phyloP scores from a whole-genome alignment of 2,329 filamentous ascomycete species.

The Xylariaceae sp. region DNA sequence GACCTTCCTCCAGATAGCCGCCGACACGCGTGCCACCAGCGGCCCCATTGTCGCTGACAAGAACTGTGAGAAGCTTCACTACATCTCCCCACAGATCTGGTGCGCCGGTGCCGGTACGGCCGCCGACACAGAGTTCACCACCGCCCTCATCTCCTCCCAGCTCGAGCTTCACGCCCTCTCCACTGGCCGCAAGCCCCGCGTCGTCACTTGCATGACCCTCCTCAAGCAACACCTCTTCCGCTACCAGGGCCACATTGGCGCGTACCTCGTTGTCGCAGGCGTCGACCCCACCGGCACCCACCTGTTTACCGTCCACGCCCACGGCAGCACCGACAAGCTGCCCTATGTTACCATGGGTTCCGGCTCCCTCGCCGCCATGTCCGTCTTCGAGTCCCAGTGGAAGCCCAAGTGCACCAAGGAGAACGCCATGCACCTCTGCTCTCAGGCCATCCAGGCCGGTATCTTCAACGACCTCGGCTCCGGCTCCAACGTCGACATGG shows the following conservation, averaged over 20 bases:
- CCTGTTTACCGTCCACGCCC: slow-evolving; percentile 96
- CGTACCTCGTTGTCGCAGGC: slow-evolving; percentile 94
- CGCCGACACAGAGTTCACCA: slow-evolving; percentile 98
- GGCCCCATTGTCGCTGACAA: slow-evolving; percentile 99
- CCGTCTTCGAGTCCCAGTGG: slow-evolving; percentile 96
- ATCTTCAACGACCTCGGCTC: slow-evolving; percentile 99
- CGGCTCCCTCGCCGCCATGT: slow-evolving; percentile 94
- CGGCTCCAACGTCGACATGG: slow-evolving; percentile 95
- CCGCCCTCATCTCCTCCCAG: slow-evolving; percentile 96
- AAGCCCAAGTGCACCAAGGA: slow-evolving; percentile 71
- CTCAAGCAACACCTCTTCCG: slow-evolving; percentile 99
- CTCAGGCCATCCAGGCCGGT: slow-evolving; percentile 83
- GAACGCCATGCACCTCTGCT: slow-evolving; percentile 66
- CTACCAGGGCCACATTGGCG: slow-evolving; percentile 96
- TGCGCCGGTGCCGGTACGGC: slow-evolving; percentile 97
- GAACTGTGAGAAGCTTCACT: slow-evolving; percentile 99
- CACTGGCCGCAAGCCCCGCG: slow-evolving; percentile 92
- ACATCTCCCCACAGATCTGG: slow-evolving; percentile 98
- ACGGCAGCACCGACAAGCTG: slow-evolving; percentile 97
- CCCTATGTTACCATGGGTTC: slow-evolving; percentile 99
- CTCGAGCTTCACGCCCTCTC: slow-evolving; percentile 96
- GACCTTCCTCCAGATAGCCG: slow-evolving; percentile 69
- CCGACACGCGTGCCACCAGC: slow-evolving; percentile 95
- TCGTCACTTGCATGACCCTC: slow-evolving; percentile 99
- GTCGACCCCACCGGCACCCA: slow-evolving; percentile 94